These are phyloP conservation scores for Ogataea corticis DNA, from an alignment of 805 yeast genomes.

Conservation along the genomic window DNA sequence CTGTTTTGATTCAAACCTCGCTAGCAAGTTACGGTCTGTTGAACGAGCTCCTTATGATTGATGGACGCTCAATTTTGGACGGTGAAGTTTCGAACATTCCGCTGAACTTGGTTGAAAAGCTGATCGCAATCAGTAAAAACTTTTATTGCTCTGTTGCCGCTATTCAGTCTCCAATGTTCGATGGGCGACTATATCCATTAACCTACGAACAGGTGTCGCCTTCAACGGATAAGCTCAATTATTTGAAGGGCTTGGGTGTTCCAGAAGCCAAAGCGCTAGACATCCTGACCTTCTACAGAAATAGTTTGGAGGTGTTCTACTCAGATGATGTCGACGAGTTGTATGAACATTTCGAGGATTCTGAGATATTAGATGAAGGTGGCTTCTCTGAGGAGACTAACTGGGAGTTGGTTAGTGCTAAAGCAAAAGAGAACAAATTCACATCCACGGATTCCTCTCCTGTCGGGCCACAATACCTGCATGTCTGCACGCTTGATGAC, in stretches of 20 bases:
- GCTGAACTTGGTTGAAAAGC: constrained; percentile 41
- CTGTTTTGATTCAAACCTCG: constrained; percentile 41
- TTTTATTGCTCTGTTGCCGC: constrained; percentile 41
- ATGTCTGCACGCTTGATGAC: constrained; percentile 41
- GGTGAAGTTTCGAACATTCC: constrained; percentile 34
- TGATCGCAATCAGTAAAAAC: constrained; percentile 45
- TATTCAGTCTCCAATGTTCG: constrained; percentile 33
- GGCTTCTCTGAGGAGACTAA: constrained; percentile 10
- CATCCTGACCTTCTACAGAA: constrained; percentile 23
- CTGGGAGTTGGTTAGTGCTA: constrained; percentile 21
- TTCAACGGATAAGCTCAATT: constrained; percentile 36
- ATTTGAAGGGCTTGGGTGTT: constrained; percentile 34
- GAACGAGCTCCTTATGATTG: constrained; percentile 33
- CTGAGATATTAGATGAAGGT: constrained; percentile 11
- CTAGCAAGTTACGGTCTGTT: constrained; percentile 42
- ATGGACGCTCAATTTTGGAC: constrained; percentile 23
- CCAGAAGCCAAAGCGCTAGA: constrained; percentile 34
- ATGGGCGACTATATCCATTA: constrained; percentile 40
- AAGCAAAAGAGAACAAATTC: constrained; percentile 23
- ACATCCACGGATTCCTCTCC: constrained; percentile 29
- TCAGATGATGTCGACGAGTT: constrained; percentile 23
- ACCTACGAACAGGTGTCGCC: constrained; percentile 42
- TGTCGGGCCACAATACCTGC: constrained; percentile 40
- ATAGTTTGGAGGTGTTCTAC: constrained; percentile 22
- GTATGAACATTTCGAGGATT: constrained; percentile 36